Base-by-base conservation (phyloP, 139 green algal genomes). In the Eudorina sp. region DNA sequence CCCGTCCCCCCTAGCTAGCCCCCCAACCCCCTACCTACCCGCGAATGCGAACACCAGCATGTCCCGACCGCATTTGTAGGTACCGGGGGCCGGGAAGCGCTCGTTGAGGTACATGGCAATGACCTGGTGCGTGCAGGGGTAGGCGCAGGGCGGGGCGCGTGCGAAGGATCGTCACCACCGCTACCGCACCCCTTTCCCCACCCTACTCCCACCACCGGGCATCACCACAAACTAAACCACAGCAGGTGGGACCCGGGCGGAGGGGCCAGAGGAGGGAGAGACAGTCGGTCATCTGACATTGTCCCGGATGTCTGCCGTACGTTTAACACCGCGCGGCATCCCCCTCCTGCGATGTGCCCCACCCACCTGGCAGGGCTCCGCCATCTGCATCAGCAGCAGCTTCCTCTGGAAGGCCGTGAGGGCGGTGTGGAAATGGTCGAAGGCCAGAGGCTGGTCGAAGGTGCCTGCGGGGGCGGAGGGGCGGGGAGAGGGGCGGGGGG, bases 311-410 rank as follows among this genome's bases (percentile, higher is more conserved):
- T n/a, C 25, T 41, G 16, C 62, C 62, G 62, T 36, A 36, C 62
- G 16, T 60, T 16, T 60, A 60, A 60, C 51, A 60, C 51, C 51
- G 16, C 51, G 13, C 51, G 13, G 51, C 51, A 13, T 60, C 16
- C 51, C 51, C 16, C 51, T 60, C 16, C 51, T 25, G 14, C 16
- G 51, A 60, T 16, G 16, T 25, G 16, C 34, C 66, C 66, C 29
- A 46, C 72, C 36, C 9, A 84, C 76, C 76, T 84, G 76, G 45
- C 14, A 14, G n/a, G 53, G 53, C 13, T 84, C 76, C 53, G 53
- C 53, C 76, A 84, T 70, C 46, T 84, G 76, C 76, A 84, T 11
- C 6, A 84, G n/a, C 53, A 84, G 76, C 76, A 84, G 76, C 34
- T 84, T 84, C 29, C 53, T 19, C 34, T 40, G 53, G 76, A 84